A percentile compares a stretch with the other conserved stretches of the same genome.
Conservation (phyloP, 2,329 filamentous ascomycete species). For the Paraphaeosphaeria minitans region DNA sequence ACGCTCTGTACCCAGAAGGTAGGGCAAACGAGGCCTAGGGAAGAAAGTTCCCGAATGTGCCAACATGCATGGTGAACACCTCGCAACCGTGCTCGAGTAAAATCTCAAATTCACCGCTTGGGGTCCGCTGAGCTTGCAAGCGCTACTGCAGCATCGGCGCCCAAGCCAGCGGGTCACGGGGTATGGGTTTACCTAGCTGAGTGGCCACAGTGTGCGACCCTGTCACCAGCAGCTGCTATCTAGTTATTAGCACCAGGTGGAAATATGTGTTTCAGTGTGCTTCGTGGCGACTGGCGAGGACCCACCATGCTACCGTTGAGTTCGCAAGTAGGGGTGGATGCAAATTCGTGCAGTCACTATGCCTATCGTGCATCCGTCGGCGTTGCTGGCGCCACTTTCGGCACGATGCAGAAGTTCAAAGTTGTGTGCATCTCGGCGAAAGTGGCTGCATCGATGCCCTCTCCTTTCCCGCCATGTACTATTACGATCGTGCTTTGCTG, state of each 20-base stretch:
- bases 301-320: background rate
- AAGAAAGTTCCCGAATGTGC: background rate
- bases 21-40: background rate
- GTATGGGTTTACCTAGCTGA: background rate
- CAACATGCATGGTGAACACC: background rate
- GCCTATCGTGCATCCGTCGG: background rate
- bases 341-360: background rate
- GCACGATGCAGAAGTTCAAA: background rate
- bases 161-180: constrained; percentile 1
- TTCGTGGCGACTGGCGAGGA: background rate
- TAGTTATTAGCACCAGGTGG: background rate
- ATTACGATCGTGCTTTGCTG: background rate
- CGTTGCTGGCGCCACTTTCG: background rate
- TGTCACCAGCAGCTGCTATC: background rate
- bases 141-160: background rate
- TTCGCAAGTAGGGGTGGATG: background rate
- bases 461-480: background rate
- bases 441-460: background rate
- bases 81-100: background rate
- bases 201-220: background rate
- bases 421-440: constrained; percentile 2
- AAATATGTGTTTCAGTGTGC: background rate
- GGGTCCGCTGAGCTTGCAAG: background rate
- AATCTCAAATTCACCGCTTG: constrained; percentile 2
- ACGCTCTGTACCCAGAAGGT: background rate